Percentiles rank a stretch among this genome's conserved stretches.
phyloP scores from a whole-genome alignment of 177 flowering plant species.

The Tripterygium wilfordii region DNA sequence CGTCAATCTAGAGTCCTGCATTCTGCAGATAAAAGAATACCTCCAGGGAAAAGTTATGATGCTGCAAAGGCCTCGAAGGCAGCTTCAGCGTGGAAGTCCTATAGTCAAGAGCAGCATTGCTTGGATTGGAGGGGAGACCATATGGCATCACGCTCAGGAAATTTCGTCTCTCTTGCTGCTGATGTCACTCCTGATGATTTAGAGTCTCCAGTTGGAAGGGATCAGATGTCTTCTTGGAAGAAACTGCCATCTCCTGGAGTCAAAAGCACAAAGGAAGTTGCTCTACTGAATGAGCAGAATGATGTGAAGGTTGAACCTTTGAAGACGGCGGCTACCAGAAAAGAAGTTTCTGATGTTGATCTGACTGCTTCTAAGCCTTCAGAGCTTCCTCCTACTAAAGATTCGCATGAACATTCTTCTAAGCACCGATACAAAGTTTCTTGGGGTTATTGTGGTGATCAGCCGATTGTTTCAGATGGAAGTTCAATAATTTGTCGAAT shows the following conservation, averaged over 20 bases:
- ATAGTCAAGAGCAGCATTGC: slow-evolving; percentile 88
- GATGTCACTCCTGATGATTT: slow-evolving; percentile 34
- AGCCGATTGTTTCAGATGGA: slow-evolving; percentile 58
- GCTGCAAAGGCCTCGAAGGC: slow-evolving; percentile 35
- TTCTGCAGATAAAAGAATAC: slow-evolving; percentile 55
- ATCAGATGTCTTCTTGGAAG: slow-evolving; percentile 88
- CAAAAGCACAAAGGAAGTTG: slow-evolving; percentile 48
- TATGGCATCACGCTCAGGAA: slow-evolving; percentile 22
- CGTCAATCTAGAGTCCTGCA: slow-evolving; percentile 64
- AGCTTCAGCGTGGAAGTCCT: slow-evolving; percentile 52
- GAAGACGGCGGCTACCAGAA: slow-evolving; percentile 18
- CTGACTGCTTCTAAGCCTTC: slow-evolving; percentile 33
- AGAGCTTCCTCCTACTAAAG: slow-evolving; percentile 54
- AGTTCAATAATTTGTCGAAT: slow-evolving; percentile 93
- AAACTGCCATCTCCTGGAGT: slow-evolving; percentile 68
- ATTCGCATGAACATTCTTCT: slow-evolving; percentile 43
- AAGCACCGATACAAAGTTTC: slow-evolving; percentile 85
- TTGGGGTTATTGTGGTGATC: slow-evolving; percentile 97
- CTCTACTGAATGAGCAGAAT: slow-evolving; percentile 27
- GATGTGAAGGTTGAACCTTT: slow-evolving; percentile 33
- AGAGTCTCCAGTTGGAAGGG: slow-evolving; percentile 54
- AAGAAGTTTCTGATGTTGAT: slow-evolving; percentile 33
- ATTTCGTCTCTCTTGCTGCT: slow-evolving; percentile 22
- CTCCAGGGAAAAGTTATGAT: slow-evolving; percentile 33
- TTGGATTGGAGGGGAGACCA: slow-evolving; percentile 53